Conservation (phyloP, 495 filamentous ascomycete species). For the Hypoxylon lenormandii region DNA sequence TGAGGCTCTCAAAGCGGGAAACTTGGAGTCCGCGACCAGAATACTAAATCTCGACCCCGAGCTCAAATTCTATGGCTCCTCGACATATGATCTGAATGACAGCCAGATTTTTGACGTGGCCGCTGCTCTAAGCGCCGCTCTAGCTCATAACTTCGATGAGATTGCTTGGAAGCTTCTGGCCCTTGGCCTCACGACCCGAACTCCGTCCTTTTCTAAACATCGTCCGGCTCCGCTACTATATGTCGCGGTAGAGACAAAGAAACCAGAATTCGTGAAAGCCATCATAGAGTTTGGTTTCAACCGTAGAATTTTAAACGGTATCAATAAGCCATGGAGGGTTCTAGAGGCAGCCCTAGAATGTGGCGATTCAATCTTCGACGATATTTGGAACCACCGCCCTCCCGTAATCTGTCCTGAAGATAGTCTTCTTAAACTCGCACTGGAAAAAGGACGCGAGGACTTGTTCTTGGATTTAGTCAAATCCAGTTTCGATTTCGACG, state of each 20-base stretch:
- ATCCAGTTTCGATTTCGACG: not conserved
- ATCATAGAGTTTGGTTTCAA: not conserved
- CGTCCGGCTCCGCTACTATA: not conserved
- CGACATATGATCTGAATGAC: not conserved
- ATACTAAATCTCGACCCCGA: constrained; percentile 17
- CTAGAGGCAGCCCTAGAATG: constrained; percentile 9
- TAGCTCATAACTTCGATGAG: constrained; percentile 21
- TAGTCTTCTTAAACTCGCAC: not conserved
- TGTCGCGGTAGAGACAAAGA: not conserved
- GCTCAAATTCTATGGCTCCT: not conserved
- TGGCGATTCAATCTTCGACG: constrained; percentile 9
- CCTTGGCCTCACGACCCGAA: not conserved
- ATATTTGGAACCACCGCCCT: not conserved
- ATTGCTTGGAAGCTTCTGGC: constrained; percentile 22
- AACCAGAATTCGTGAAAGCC: constrained; percentile 18
- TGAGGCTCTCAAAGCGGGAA: not conserved
- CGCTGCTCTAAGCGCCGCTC: constrained; percentile 3
- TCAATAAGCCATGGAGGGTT: not conserved
- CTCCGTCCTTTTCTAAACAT: not conserved
- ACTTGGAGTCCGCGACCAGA: constrained; percentile 5
- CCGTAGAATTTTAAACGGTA: not conserved
- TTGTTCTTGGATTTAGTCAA: not conserved
- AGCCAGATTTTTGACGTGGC: not conserved
- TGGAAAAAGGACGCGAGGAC: not conserved
- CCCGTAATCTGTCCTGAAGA: not conserved